Conservation (phyloP, 768 basidiomycete species). For the Suillus placidus region DNA sequence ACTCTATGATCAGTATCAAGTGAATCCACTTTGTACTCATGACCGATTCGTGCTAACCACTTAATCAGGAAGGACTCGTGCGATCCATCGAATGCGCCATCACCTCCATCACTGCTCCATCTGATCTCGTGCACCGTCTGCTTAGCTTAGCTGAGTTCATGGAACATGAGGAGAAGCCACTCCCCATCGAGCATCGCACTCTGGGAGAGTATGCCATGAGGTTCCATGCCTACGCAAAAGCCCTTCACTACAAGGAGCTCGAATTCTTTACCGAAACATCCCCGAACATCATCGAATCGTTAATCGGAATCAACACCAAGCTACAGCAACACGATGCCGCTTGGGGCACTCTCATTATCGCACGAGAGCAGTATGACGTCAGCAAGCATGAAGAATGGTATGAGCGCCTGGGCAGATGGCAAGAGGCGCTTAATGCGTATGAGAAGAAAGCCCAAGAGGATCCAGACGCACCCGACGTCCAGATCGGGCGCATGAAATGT, state of each 20-base stretch:
- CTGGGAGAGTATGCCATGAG: constrained; percentile 93
- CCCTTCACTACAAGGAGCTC: constrained; percentile 96
- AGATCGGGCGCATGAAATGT: constrained; percentile 93
- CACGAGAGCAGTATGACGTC: constrained; percentile 87
- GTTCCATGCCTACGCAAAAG: constrained; percentile 95
- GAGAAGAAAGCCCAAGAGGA: constrained; percentile 78
- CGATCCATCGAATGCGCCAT: constrained; percentile 87
- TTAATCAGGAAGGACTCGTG: constrained; percentile 86
- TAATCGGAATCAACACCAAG: constrained; percentile 95
- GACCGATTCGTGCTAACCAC: constrained; percentile 13
- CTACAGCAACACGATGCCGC: constrained; percentile 98
- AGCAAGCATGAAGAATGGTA: constrained; percentile 98
- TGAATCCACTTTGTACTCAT: constrained; percentile 30
- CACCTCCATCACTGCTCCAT: constrained; percentile 71
- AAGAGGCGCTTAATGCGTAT: constrained; percentile 86
- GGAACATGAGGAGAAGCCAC: constrained; percentile 96
- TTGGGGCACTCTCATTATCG: constrained; percentile 92
- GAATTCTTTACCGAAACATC: constrained; percentile 95
- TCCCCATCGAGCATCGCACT: constrained; percentile 91
- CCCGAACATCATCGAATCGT: constrained; percentile 86
- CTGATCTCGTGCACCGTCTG: constrained; percentile 88
- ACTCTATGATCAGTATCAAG: constrained; percentile 96
- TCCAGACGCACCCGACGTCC: constrained; percentile 73
- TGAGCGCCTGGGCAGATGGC: constrained; percentile 94
- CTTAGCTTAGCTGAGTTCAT: constrained; percentile 97